These are phyloP conservation scores for Boletus sensibilis DNA, from an alignment of 768 basidiomycete genomes.

Conservation along the genomic window DNA sequence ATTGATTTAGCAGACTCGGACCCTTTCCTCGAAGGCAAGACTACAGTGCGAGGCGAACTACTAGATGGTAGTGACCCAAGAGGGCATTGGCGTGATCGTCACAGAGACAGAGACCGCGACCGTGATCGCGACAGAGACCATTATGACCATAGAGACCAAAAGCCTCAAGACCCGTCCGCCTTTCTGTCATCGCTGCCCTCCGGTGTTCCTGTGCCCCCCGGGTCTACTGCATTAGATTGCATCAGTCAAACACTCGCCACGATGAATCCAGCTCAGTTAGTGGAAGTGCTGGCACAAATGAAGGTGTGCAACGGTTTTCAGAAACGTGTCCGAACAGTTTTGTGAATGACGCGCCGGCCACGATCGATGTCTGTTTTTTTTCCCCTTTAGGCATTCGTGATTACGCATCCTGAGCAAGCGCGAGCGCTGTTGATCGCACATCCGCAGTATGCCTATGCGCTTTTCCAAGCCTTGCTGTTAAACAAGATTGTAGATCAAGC, in stretches of 20 bases:
- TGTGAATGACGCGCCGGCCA: constrained; percentile 19
- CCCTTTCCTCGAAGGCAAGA: constrained; percentile 88
- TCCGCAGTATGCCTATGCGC: constrained; percentile 93
- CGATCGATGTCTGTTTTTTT: constrained; percentile 8
- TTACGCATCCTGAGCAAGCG: constrained; percentile 89
- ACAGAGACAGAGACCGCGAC: constrained; percentile 53
- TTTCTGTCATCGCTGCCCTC: constrained; percentile 70
- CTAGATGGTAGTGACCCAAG: constrained; percentile 57
- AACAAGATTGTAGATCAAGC: constrained; percentile 92
- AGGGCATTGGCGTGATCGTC: constrained; percentile 44
- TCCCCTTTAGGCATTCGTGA: constrained; percentile 80
- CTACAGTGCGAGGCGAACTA: constrained; percentile 80
- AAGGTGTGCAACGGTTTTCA: constrained; percentile 61
- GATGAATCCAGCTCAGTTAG: constrained; percentile 79
- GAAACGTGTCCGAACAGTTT: constrained; percentile 19
- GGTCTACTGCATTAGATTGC: constrained; percentile 70
- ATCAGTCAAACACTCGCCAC: constrained; percentile 85
- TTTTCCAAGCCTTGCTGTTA: constrained; percentile 90
- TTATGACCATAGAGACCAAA: constrained; percentile 34
- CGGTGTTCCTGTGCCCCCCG: constrained; percentile 72
- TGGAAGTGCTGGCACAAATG: constrained; percentile 97
- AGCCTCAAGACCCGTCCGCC: constrained; percentile 42
- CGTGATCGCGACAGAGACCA: constrained; percentile 46
- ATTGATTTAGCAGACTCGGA: constrained; percentile 95
- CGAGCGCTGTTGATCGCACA: constrained; percentile 72